phyloP scores from a whole-genome alignment of 305 asterid genomes.

The Andrographis paniculata region DNA sequence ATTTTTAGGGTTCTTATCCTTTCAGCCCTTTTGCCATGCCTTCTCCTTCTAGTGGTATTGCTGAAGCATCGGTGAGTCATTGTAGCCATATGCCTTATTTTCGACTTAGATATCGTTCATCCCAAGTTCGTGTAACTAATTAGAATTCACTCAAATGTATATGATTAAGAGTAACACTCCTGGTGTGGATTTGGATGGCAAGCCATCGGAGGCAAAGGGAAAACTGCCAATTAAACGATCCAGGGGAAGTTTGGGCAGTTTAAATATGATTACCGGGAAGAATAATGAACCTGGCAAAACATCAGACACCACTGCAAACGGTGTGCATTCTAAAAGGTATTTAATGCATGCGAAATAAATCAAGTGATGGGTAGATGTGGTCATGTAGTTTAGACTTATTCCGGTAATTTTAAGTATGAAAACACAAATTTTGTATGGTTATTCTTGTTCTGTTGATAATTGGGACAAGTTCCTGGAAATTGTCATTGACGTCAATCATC shows the following conservation, averaged over 20 bases:
- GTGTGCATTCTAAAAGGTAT: conserved; percentile 57
- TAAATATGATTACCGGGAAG: conserved; percentile 81
- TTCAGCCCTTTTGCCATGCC: conserved; percentile 86
- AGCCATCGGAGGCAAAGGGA: conserved; percentile 9
- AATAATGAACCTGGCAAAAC: conserved; percentile 47
- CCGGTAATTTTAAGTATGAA: too few relatives aligned
- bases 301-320: conserved; percentile 58
- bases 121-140: neutral
- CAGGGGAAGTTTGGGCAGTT: conserved; percentile 48
- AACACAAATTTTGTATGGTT: neutral
- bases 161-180: neutral
- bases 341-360: conserved; percentile 10
- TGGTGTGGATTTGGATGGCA: conserved; percentile 7
- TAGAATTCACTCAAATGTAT: neutral
- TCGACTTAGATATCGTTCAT: neutral
- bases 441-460: too few relatives aligned
- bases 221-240: conserved; percentile 8
- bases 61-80: conserved; percentile 73
- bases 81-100: conserved; percentile 15
- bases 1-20: conserved; percentile 80
- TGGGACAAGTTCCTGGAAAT: too few relatives aligned
- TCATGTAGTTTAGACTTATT: neutral
- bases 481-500: too few relatives aligned
- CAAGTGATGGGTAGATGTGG: neutral
- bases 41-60: conserved; percentile 79